Conservation (phyloP, 2,329 filamentous ascomycete genomes). For the Trichoderma pleuroti region DNA sequence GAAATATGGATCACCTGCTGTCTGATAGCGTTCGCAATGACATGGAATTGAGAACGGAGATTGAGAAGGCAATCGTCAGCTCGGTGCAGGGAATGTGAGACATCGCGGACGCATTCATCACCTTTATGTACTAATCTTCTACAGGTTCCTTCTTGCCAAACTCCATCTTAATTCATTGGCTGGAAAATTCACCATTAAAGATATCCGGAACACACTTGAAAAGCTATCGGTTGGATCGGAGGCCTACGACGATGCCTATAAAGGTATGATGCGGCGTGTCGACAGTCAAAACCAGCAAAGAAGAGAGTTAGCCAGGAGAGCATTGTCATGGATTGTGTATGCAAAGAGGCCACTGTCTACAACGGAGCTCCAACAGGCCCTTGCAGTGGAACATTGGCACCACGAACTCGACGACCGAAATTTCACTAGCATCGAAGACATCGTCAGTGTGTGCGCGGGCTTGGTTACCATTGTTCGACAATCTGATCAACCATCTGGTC, state of each 20-base stretch:
- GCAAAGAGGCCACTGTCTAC: not conserved
- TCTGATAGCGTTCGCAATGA: not conserved
- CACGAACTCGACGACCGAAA: not conserved
- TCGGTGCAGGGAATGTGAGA: not conserved
- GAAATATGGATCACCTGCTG: not conserved
- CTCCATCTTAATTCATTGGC: not conserved
- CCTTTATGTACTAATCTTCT: not conserved
- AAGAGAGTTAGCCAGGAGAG: not conserved
- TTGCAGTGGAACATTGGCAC: not conserved
- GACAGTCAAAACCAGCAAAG: not conserved
- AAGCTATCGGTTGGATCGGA: not conserved
- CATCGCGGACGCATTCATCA: not conserved
- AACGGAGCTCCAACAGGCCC: not conserved
- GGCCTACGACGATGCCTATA: not conserved
- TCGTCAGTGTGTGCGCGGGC: not conserved
- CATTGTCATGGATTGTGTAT: not conserved
- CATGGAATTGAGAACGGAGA: not conserved
- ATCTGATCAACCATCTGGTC: not conserved
- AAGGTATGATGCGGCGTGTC: not conserved
- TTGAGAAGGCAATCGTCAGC: not conserved
- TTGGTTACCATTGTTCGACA: not conserved
- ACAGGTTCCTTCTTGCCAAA: not conserved
- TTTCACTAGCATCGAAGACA: not conserved
- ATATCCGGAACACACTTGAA: not conserved
- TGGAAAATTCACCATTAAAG: not conserved